Base-by-base conservation (phyloP, 1,139 yeast species). In the Candida glucosophila region DNA sequence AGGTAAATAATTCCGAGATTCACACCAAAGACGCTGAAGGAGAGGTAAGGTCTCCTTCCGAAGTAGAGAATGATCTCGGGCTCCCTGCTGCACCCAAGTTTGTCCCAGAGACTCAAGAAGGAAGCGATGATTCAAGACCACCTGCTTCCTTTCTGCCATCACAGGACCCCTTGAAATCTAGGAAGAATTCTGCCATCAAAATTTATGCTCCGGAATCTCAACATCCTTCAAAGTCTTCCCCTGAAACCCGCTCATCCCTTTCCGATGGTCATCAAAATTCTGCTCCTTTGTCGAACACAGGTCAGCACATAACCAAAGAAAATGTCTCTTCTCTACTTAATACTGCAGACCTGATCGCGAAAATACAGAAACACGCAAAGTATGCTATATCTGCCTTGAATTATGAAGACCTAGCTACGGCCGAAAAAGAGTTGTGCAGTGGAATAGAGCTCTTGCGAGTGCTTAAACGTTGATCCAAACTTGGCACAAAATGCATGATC, bases 361-460 rank as follows among this genome's bases (percentile, higher is more conserved):
- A 66, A 37, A 81, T 86, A 1, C 96, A 88, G 46, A 85, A 81
- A 44, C 81, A 75, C 38, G 90, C 96, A 26, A 82, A 79, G 49
- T 90, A 77, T 50, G 97, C 96, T 3, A 78, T 88, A 6, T 82
- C 95, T 25, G 98, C 98, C 0, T 66, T 90, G 40, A 88, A 86
- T 47, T 90, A 86, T 49, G 97, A 90, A 37, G 98, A 90, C 43
- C 58, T 75, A 23, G 62, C 52, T 4, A 90, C 97, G 0, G 97
- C 97, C 0, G 73, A 79, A 25, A 56, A 55, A 9, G 94, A 90
- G 50, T 60, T 90, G 22, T 54, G 58, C 20, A 47, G 60, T 15
- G 95, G 95, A 54, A 58, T 20, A 47, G 60, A 15, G 95, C 95
- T 0, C 55, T 88, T 28, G n/a, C n/a, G n/a, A n/a, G n/a, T n/a